Base-by-base conservation (phyloP, 768 basidiomycete genomes). In the Bullera alba region DNA sequence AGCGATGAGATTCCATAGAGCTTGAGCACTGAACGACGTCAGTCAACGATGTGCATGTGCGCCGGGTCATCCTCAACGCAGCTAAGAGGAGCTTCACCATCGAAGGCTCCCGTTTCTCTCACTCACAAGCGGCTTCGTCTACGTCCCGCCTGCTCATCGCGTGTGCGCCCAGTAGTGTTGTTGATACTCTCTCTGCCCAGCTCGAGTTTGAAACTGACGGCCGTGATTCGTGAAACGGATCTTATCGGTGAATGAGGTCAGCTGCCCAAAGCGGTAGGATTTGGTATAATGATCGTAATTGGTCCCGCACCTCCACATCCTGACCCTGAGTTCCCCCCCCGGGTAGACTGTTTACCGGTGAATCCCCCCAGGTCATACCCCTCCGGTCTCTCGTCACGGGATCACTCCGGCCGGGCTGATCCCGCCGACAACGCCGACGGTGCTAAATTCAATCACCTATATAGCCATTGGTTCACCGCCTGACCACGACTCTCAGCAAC, bases 1-100 rank as follows among this genome's bases (percentile, higher is more conserved):
- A 89, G 75, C 19, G 81, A 82, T 12, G 84, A 83, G 38, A 97
- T 79, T 54, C 83, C 84, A 67, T 97, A 97, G 2, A 86, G 79
- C 74, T 90, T 90, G 51, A 97, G 80, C 35, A 97, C 69, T 66
- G 50, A 5, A 3, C 35, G 23, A 35, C 10, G 15, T 12, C n/a
- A n/a, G n/a, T n/a, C n/a, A n/a, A n/a, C 32, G 32, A 34, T 34
- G 32, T 34, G n/a, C n/a, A 10, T 34, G 10, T 34, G 32, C 32
- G 32, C 10, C 32, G 10, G 10, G n/a, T 34, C 32, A 10, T 10
- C 32, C 32, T 34, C 32, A 34, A 34, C 32, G 32, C n/a, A n/a
- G n/a, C n/a, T n/a, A n/a, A n/a, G n/a, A n/a, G 30, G 26, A 16
- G 27, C 45, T 10, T 10, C 7, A 6, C 6, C 16, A 22, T 15